These are phyloP conservation scores for Dicorynia guianensis DNA, from an alignment of 306 rosid species.

Conservation along the genomic window DNA sequence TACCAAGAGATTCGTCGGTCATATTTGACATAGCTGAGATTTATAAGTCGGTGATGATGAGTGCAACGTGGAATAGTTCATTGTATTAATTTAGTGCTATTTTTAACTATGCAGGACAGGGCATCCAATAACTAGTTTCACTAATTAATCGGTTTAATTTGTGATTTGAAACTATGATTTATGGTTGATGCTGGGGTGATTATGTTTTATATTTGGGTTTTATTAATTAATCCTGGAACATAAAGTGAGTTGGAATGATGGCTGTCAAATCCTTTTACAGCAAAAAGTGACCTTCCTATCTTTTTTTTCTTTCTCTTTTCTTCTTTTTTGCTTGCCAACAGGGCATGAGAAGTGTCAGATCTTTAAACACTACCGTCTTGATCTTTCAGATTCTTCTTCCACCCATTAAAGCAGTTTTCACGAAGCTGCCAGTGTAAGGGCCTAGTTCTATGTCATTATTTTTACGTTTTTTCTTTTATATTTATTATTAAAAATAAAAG, in stretches of 20 bases:
- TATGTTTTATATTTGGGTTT: neutral
- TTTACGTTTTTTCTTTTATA: no score
- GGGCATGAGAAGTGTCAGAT: slow-evolving; percentile 69
- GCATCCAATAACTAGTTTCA: neutral
- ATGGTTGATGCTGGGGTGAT: slow-evolving; percentile 25
- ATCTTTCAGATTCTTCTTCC: slow-evolving; percentile 60
- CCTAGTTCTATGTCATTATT: no score
- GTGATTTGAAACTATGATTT: slow-evolving; percentile 37
- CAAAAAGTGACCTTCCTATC: slow-evolving; percentile 53
- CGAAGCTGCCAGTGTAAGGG: slow-evolving; percentile 35
- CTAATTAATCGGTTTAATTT: neutral
- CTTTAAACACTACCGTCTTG: slow-evolving; percentile 56
- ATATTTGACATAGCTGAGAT: neutral
- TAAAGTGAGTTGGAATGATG: slow-evolving; percentile 72
- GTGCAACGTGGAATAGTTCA: neutral
- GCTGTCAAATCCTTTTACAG: slow-evolving; percentile 71
- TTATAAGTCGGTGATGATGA: neutral
- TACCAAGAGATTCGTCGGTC: slow-evolving; percentile 33
- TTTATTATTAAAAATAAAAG: no score
- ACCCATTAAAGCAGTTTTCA: slow-evolving; percentile 44
- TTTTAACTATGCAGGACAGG: neutral
- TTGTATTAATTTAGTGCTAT: neutral
- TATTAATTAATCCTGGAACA: slow-evolving; percentile 29
- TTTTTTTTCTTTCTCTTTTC: slow-evolving; percentile 26
- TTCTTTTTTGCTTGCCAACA: slow-evolving; percentile 57